phyloP scores from a whole-genome alignment of 192 early-diverging fungal species.

The Coemansia sp. region DNA sequence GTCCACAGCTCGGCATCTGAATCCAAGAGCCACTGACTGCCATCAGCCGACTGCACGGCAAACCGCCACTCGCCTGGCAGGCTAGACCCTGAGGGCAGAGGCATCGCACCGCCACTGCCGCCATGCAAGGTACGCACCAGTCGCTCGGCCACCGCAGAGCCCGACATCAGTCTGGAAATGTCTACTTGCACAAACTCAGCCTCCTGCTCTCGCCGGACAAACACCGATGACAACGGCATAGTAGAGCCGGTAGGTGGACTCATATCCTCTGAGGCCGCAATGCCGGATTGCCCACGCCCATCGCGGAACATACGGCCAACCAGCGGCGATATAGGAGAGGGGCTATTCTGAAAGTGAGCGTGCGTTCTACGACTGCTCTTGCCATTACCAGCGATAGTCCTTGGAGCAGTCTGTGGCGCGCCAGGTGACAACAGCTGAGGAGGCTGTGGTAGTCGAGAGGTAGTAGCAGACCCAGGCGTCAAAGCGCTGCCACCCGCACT shows the following conservation, averaged over 20 bases:
- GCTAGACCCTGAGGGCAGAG: neutral
- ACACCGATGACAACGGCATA: conserved; percentile 9
- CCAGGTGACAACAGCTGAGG: neutral
- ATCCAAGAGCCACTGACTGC: neutral
- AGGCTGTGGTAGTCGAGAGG: neutral
- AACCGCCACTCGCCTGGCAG: conserved; percentile 6
- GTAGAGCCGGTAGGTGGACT: neutral
- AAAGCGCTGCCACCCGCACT: neutral
- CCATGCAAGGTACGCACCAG: conserved; percentile 11
- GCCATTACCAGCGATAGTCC: neutral
- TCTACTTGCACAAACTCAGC: conserved; percentile 15
- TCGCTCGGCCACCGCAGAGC: conserved; percentile 23
- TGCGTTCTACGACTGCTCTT: neutral
- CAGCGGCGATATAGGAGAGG: conserved; percentile 10
- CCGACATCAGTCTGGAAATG: conserved; percentile 18
- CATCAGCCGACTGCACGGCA: conserved; percentile 3
- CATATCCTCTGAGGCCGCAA: neutral
- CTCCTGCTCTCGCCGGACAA: conserved; percentile 18
- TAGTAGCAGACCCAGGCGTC: conserved; percentile 8
- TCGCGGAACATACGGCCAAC: conserved; percentile 8
- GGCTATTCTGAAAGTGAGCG: conserved; percentile 1
- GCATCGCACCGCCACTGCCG: neutral
- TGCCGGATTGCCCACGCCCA: neutral
- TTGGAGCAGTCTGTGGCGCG: conserved; percentile 2
- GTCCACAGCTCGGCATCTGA: conserved; percentile 31